phyloP scores from a whole-genome alignment of 345 rosid species.

The Geranium brycei region DNA sequence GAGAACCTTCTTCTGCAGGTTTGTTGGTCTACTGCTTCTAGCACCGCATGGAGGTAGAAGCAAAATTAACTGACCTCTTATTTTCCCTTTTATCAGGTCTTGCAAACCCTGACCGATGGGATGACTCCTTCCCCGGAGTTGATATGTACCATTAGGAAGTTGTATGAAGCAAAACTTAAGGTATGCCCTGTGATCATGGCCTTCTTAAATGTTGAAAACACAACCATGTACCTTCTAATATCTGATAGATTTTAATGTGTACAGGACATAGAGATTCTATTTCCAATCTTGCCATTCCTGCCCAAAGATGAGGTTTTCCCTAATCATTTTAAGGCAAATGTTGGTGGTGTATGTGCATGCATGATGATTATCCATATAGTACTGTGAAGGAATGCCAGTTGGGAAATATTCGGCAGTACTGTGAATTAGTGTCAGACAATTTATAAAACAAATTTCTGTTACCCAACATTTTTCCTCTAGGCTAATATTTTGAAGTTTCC shows the following conservation, averaged over 20 bases:
- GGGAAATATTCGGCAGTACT: neutral
- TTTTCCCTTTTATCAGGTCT: conserved; percentile 43
- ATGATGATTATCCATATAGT: neutral
- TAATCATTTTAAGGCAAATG: conserved; percentile 2
- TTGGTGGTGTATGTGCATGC: conserved; percentile 2
- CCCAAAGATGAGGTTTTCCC: conserved; percentile 71
- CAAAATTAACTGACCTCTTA: conserved; percentile 10
- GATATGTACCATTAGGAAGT: conserved; percentile 57
- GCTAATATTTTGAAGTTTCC: neutral
- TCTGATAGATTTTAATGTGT: conserved; percentile 24
- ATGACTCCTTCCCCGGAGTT: conserved; percentile 63
- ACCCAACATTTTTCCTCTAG: neutral
- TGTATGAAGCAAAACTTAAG: conserved; percentile 82
- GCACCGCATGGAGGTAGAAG: conserved; percentile 5
- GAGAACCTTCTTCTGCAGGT: conserved; percentile 84
- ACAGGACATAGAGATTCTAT: conserved; percentile 79
- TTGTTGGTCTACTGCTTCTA: conserved; percentile 10
- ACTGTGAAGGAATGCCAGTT: neutral
- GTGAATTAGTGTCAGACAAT: neutral
- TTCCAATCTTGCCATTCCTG: conserved; percentile 77
- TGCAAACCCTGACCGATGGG: conserved; percentile 78
- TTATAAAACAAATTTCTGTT: neutral
- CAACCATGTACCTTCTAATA: neutral
- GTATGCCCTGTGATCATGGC: conserved; percentile 20
- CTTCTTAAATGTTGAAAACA: neutral